Base-by-base conservation (phyloP, 345 rosid genomes). In the Populus alba region DNA sequence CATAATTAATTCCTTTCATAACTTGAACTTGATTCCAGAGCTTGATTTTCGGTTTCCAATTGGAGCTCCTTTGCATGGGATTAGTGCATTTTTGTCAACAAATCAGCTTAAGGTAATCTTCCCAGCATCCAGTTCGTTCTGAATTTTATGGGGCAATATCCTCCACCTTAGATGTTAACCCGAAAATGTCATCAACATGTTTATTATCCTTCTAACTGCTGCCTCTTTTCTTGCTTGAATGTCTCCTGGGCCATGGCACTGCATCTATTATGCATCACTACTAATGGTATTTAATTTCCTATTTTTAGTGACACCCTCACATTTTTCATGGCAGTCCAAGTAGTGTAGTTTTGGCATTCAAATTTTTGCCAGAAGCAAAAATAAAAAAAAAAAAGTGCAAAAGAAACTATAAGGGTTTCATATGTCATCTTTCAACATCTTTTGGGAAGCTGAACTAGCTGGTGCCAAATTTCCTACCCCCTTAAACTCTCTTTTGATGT, bases 51-150 rank as follows among this genome's bases (percentile, higher is more conserved):
- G 97, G 71, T 96, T 94, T 84, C 93, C 90, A 29, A 68, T 91
- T 72, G 99, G 99, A 71, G 99, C 99, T 88, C 99, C 99, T 4
- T 75, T 96, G 41, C 99, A 96, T 23, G 99, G 99, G 68, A 96
- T 96, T 75, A 86, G 77, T 15, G 99, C 98, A 22, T 92, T 96
- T 83, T 84, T 93, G 75, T 2, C 95, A 10, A 96, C 99, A 68
- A 96, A 90, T 86, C 98, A 96, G 76, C 90, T 96, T 75, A 85
- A 91, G 94, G 99, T 93, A 85, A 70, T 77, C 38, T 38, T 69
- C n/a, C 77, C 37, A 51, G 17, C 29, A n/a, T 63, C 8, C 6
- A 35, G 61, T 20, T 72, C 15, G 11, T 79, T 53, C 68, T 37
- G 55, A 33, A 47, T 55, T 7, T 69, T 68, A 12, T 38, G 11